Base-by-base conservation (phyloP, 192 early-diverging fungal genomes). In the Lobosporangium transversale region DNA sequence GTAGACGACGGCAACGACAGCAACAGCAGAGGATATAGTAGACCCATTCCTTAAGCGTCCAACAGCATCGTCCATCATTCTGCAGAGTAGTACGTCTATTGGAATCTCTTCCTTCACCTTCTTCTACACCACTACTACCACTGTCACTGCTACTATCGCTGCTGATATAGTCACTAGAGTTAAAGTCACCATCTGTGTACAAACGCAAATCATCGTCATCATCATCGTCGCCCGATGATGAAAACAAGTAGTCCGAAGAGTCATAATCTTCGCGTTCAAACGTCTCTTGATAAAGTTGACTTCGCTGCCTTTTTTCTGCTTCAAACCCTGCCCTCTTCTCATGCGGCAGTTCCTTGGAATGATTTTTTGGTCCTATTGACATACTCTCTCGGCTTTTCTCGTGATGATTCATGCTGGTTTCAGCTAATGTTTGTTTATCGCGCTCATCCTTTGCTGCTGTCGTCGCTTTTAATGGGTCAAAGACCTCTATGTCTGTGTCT, bases 191-290 rank as follows among this genome's bases (percentile, higher is more conserved):
- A 23, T 52, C 27, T 12, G 43, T n/a, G 0, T 29, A 36, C 2
- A 53, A 4, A 15, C 20, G 17, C 23, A 60, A 37, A 23, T 52
- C 18, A 1, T 42, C 43, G 3, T 59, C 61, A 2, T 75, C 70
- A 1, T 59, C 70, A 1, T 75, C 70, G 0, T 65, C 62, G 2
- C 45, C 63, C 10, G 57, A 53, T n/a, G 70, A 61, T 1, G 62
- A 21, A 55, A 55, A 66, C 12, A 44, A 61, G 35, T 62, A 76
- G 9, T 66, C 58, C 26, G 63, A 66, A 1, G 73, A 76, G 26
- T 76, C 65, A 45, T 76, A 76, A 17, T 76, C 59, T 43, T 76
- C 73, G 0, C 73, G 51, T 3, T 62, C 30, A 24, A 54, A 57
- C 7, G 37, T 62, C 24, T 76, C 58, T 29, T 21, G 11, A n/a